Evolutionary conservation across 208 protist species (phyloP).

Genomic region (Sergeia podlipaevii): DNA sequence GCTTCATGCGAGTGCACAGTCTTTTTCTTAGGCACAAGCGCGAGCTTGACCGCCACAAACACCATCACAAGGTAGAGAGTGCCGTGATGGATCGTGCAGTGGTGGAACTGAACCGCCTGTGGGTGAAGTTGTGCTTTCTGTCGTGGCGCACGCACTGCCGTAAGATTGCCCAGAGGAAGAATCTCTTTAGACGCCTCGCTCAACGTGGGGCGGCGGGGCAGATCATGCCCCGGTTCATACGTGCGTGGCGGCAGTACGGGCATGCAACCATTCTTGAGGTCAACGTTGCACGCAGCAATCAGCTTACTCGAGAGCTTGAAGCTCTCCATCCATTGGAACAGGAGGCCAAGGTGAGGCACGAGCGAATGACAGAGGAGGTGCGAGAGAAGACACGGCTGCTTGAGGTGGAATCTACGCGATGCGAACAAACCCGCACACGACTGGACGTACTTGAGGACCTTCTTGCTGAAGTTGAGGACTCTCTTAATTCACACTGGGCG

Average conservation of each 20-base stretch:
- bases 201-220: constrained; percentile 34
- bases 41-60: constrained; percentile 27
- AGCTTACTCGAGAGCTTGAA: constrained; percentile 62
- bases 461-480: constrained; percentile 42
- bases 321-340: constrained; percentile 56
- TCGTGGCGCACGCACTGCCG: constrained; percentile 70
- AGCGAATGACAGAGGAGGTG: constrained; percentile 65
- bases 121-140: constrained; percentile 83
- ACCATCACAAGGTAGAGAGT: constrained; percentile 37
- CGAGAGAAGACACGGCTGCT: constrained; percentile 63
- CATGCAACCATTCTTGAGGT: constrained; percentile 58
- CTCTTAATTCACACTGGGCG: constrained; percentile 61
- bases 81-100: constrained; percentile 75
- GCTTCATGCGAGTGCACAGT: constrained; percentile 53
- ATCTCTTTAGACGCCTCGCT: constrained; percentile 50
- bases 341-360: constrained; percentile 53
- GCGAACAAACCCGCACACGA: constrained; percentile 37
- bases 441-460: constrained; percentile 47
- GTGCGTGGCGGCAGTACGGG: constrained; percentile 70
- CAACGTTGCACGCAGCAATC: constrained; percentile 44
- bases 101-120: constrained; percentile 59
- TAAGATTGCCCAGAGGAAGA: constrained; percentile 46
- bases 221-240: constrained; percentile 46
- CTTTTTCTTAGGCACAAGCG: constrained; percentile 44
- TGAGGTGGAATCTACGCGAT: constrained; percentile 29